A percentile compares a stretch with the other conserved stretches of the same genome.
Evolutionary conservation across 495 filamentous ascomycete species (phyloP).

Genomic region (Aspergillus sparsus): DNA sequence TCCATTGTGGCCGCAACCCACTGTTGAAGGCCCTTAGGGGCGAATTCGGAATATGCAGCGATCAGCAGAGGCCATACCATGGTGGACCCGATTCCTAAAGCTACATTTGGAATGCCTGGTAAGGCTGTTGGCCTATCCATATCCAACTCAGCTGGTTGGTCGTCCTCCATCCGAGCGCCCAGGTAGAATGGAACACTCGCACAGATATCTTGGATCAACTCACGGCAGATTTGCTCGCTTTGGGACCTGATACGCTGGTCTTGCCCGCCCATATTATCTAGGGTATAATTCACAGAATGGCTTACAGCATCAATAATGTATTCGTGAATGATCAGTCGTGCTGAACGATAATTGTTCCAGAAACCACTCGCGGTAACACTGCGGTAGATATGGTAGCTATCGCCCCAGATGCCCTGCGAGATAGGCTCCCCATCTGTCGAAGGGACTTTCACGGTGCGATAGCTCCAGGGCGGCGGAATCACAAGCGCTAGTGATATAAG

Average conservation of each 20-base stretch:
- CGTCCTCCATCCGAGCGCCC: constrained; percentile 19
- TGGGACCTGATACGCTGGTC: neutral
- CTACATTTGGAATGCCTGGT: constrained; percentile 1
- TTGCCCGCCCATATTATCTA: neutral
- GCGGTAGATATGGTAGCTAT: constrained; percentile 53
- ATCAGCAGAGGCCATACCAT: constrained; percentile 33
- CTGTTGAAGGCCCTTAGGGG: constrained; percentile 6
- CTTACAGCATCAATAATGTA: constrained; percentile 16
- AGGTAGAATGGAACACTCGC: constrained; percentile 35
- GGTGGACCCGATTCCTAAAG: neutral
- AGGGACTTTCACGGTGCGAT: no score
- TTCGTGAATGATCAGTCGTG: constrained; percentile 48
- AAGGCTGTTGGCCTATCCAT: neutral
- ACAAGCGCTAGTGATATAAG: constrained; percentile 13
- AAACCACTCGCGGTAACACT: constrained; percentile 53
- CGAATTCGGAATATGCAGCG: constrained; percentile 18
- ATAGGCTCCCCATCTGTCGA: neutral
- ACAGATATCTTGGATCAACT: constrained; percentile 37
- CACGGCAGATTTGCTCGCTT: constrained; percentile 25
- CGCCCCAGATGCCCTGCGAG: constrained; percentile 38
- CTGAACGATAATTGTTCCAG: constrained; percentile 62
- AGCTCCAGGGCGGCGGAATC: no score
- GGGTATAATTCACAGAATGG: neutral
- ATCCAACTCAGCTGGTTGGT: no score
- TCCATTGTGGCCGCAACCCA: constrained; percentile 19